Evolutionary conservation across 345 rosid species (phyloP), one percentile per base, ranked within the genome.

Genomic region (Lumnitzera racemosa): DNA sequence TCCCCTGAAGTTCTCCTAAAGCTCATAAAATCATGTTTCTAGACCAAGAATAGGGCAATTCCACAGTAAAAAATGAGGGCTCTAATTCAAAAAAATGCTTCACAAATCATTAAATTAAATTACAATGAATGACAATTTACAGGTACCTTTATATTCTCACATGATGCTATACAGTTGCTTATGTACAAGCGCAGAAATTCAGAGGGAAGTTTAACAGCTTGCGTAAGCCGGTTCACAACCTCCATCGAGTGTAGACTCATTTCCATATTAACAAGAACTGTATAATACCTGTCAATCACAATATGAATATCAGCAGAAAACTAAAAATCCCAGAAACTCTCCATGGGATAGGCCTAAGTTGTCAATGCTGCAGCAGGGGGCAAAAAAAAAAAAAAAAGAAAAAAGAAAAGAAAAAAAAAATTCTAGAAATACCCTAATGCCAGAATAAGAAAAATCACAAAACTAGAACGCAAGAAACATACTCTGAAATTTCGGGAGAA

Each of bases 171-270:
- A 75, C 99, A 94, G 68, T 88, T 94, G 62, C 96, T 90, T 81
- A 90, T 90, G 78, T 94, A 94, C 79, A 79, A 67, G 68, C 90
- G 86, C 14, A 94, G 80, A 66, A 90, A 94, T 63, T 90, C 97
- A 70, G 87, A 90, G 31, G 97, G 97, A 71, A 94, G 86, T 65
- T 86, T 89, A 67, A 94, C 99, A 24, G 89, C 85, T 59, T 96
- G 87, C 41, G 99, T 90, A 53, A 94, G 99, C 77, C 96, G 72
- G 87, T 94, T 94, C 71, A 94, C 97, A 65, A 94, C 99, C 80
- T 94, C 99, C 99, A 90, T 88, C 12, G 97, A 94, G 73, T 86
- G 96, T 49, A 90, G 83, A 74, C 99, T 94, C 96, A 88, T 90
- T 31, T 94, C 99, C 99, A 94, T 94, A 73, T 71, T 78, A 73